Base-by-base conservation (phyloP, 768 basidiomycete genomes). In the Lactarius tabidus region DNA sequence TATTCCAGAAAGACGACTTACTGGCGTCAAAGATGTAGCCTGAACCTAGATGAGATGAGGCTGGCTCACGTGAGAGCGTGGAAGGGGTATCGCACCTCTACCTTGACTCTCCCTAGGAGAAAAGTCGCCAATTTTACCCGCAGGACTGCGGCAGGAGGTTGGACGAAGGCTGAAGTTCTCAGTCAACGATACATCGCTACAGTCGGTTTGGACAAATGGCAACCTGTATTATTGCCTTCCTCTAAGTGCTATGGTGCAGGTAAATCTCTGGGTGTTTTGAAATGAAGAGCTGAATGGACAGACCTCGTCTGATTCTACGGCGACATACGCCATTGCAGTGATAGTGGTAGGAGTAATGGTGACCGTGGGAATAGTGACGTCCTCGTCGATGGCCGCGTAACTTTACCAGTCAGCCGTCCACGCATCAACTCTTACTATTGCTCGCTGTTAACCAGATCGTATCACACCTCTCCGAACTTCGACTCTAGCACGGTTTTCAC, bases 241-340 rank as follows among this genome's bases (percentile, higher is more conserved):
- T 88, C 86, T 52, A 88, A 69, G 54, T 78, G 81, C 82, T 88
- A 45, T 36, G 20, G 23, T 18, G 10, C 8, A 2, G 36, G 14
- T 54, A 7, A 55, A 10, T 55, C 15, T 66, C 23, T 33, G 33
- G 4, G 33, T 33, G 8, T 20, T 26, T n/a, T 38, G n/a, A 54
- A 8, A 63, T 1, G 12, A 53, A 53, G 7, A 39, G 17, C 28
- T 23, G 17, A 53, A n/a, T 29, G 18, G 9, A 74, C 82, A 72
- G 71, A 88, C 88, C 58, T 90, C 89, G 73, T 90, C 88, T 33
- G 83, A 79, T 66, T 89, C 87, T 64, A 90, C 85, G 60, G 86
- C 79, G 56, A 90, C 85, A 72, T 90, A 90, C 60, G 88, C 85
- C 88, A 89, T 89, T 23, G 3, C 38, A 59, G 28, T 20, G 35